These are phyloP conservation scores for Antrodiella citrinella DNA, from an alignment of 768 basidiomycete genomes.

Conservation along the genomic window DNA sequence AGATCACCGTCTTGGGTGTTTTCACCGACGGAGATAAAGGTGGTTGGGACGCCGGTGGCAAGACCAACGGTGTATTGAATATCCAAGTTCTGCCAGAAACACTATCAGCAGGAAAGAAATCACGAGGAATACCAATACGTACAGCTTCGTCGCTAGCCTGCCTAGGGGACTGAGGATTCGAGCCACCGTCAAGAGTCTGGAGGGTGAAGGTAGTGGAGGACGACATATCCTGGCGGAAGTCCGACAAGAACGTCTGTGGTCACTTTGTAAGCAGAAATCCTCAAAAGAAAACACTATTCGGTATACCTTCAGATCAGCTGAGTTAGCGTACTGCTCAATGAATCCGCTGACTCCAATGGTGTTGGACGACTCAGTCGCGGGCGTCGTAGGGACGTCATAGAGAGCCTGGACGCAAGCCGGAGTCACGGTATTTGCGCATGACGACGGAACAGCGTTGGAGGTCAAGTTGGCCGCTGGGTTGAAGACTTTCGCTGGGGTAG, in stretches of 20 bases:
- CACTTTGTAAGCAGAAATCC: conserved; percentile 20
- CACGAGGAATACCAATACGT: conserved; percentile 14
- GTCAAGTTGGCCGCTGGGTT: conserved; percentile 15
- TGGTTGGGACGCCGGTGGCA: conserved; percentile 20
- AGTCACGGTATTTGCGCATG: conserved; percentile 16
- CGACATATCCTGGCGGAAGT: conserved; percentile 39
- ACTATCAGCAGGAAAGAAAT: neutral
- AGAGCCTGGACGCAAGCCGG: conserved; percentile 18
- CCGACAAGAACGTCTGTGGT: conserved; percentile 25
- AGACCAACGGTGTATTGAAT: conserved; percentile 21
- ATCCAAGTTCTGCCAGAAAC: conserved; percentile 13
- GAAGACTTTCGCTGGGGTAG: neutral
- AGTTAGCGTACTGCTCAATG: conserved; percentile 15
- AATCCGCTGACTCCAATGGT: conserved; percentile 17
- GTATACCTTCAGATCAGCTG: conserved; percentile 13
- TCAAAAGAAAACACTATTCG: neutral
- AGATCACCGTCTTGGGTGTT: conserved; percentile 11
- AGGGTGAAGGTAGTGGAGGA: conserved; percentile 16
- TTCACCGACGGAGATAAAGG: conserved; percentile 18
- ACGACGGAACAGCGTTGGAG: conserved; percentile 16
- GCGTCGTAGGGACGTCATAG: conserved; percentile 17
- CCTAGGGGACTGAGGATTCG: conserved; percentile 37
- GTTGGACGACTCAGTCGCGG: conserved; percentile 11
- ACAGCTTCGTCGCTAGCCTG: conserved; percentile 56
- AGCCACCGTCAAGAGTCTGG: conserved; percentile 20